Percentiles rank a stretch among this genome's conserved stretches.
These are phyloP conservation scores for Cyclostephanos tholiformis DNA, from an alignment of 108 stramenopile species.

Conservation along the genomic window DNA sequence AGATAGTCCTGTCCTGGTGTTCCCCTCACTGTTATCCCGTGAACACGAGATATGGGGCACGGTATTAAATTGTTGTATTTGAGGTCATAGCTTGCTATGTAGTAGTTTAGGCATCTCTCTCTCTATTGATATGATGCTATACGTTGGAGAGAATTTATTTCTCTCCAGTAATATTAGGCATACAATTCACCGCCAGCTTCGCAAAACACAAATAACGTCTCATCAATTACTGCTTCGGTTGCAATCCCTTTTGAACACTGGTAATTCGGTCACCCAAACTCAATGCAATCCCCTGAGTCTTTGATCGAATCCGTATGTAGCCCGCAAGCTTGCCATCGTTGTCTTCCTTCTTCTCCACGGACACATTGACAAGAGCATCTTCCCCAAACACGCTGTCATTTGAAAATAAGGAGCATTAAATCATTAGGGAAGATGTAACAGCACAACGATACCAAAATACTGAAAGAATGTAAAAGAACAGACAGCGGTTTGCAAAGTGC, in stretches of 20 bases:
- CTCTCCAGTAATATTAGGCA: too few species aligned
- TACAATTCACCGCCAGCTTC: neutral
- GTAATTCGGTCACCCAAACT: constrained; percentile 99
- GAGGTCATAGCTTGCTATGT: too few species aligned
- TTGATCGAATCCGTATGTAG: constrained; percentile 98
- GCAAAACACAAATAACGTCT: neutral
- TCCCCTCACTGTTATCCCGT: too few species aligned
- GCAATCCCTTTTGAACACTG: constrained; percentile 85
- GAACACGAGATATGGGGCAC: too few species aligned
- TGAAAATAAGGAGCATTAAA: constrained; percentile 20
- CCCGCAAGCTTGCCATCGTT: constrained; percentile 96
- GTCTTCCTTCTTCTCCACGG: constrained; percentile 98
- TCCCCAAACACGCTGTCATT: constrained; percentile 93
- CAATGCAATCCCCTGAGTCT: constrained; percentile 99
- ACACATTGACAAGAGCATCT: constrained; percentile 98
- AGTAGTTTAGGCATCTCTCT: too few species aligned
- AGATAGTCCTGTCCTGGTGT: too few species aligned
- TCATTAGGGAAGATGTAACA: constrained; percentile 55
- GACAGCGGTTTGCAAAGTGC: constrained; percentile 58
- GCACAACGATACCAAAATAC: constrained; percentile 60
- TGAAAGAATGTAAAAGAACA: constrained; percentile 19
- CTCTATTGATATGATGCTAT: too few species aligned
- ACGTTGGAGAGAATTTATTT: too few species aligned
- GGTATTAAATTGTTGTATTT: too few species aligned
- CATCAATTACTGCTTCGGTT: constrained; percentile 30